Percentiles rank a stretch among this genome's conserved stretches.
Evolutionary conservation across 345 rosid genomes (phyloP).

Genomic region (Gynandropsis gynandra): DNA sequence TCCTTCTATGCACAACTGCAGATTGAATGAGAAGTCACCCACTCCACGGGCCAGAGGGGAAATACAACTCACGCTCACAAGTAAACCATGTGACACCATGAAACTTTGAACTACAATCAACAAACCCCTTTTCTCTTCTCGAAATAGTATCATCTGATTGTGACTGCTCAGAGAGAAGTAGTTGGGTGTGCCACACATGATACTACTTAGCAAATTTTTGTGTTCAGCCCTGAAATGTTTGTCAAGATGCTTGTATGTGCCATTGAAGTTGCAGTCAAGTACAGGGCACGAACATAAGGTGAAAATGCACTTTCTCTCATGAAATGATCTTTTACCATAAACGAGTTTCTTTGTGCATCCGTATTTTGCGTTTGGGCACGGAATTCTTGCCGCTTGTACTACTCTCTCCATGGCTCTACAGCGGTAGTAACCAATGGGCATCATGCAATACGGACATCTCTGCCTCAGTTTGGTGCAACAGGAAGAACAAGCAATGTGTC

Average conservation of each 20-base stretch:
- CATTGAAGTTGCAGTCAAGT: constrained; percentile 31
- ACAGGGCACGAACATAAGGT: constrained; percentile 54
- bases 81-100: constrained; percentile 19
- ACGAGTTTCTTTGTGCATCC: constrained; percentile 36
- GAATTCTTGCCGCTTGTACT: constrained; percentile 24
- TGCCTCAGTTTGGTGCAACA: constrained; percentile 37
- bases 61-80: constrained; percentile 24
- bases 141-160: not conserved
- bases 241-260: constrained; percentile 32
- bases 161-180: constrained; percentile 5
- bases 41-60: constrained; percentile 12
- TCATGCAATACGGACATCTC: constrained; percentile 35
- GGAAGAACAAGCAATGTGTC: constrained; percentile 42
- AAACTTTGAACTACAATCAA: constrained; percentile 29
- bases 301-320: constrained; percentile 36
- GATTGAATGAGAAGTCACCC: constrained; percentile 3
- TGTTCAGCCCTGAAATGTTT: constrained; percentile 38
- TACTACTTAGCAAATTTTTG: constrained; percentile 6
- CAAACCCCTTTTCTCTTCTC: constrained; percentile 16
- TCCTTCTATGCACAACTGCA: not conserved
- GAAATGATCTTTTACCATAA: constrained; percentile 31
- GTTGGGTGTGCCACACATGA: not conserved
- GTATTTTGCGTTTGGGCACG: constrained; percentile 32
- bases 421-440: constrained; percentile 37
- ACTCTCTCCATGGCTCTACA: constrained; percentile 48